A percentile compares a stretch with the other conserved stretches of the same genome.
Conservation (phyloP, 1,139 yeast species). For the Komagataea norvegica region DNA sequence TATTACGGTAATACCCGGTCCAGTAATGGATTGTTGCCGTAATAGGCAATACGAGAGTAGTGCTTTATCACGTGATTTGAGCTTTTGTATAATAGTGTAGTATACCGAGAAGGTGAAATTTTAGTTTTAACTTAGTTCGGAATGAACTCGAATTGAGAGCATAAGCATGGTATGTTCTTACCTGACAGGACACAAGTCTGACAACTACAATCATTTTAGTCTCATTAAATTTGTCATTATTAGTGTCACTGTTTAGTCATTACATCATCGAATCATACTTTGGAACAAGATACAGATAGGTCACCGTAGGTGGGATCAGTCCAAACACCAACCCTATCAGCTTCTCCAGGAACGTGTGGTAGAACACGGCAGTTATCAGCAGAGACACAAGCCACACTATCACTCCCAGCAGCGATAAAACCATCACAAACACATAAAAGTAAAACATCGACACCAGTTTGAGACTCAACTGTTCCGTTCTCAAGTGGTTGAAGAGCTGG, state of each 20-base stretch:
- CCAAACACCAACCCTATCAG: slow-evolving; percentile 14
- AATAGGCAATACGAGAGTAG: too few species aligned
- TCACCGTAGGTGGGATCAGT: slow-evolving; percentile 2
- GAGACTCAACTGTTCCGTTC: slow-evolving; percentile 5
- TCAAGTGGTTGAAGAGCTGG: slow-evolving; percentile 2
- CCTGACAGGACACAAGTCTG: too few species aligned
- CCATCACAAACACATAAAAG: slow-evolving; percentile 2
- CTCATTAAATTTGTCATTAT: too few species aligned
- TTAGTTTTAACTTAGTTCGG: too few species aligned
- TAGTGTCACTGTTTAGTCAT: neutral
- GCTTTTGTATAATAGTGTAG: too few species aligned
- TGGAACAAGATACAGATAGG: slow-evolving; percentile 2
- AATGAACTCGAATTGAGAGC: too few species aligned
- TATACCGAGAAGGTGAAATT: too few species aligned
- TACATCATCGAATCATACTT: neutral
- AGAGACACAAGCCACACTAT: slow-evolving; percentile 18
- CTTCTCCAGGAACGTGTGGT: slow-evolving; percentile 19
- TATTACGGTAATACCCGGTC: too few species aligned
- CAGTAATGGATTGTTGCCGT: too few species aligned
- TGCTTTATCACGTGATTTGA: too few species aligned
- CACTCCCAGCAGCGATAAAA: neutral
- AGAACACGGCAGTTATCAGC: slow-evolving; percentile 17
- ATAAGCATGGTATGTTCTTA: too few species aligned
- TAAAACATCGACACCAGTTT: neutral
- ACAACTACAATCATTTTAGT: too few species aligned